Base-by-base conservation (phyloP, 192 early-diverging fungal genomes). In the Rhizoclosmatium sp. region DNA sequence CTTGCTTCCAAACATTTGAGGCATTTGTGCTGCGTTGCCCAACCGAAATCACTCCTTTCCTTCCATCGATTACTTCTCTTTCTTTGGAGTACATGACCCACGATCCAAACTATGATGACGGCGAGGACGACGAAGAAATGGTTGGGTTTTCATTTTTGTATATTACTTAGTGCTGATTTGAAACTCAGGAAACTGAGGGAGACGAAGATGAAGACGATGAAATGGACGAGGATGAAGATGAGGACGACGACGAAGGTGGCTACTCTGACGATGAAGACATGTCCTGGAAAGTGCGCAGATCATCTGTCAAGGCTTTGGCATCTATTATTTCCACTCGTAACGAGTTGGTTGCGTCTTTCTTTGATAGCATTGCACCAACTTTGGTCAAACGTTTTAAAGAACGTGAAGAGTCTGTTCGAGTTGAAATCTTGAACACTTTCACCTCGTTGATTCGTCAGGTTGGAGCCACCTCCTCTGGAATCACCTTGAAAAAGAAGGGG, bases 261-360 rank as follows among this genome's bases (percentile, higher is more conserved):
- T 95, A 93, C 82, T 94, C 93, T 4, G 95, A 97, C 69, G 94
- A 97, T 56, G 95, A 97, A 64, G 95, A 97, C 75, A 87, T 96
- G 73, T 94, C 93, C 1, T 97, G 94, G 95, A 97, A 97, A 79
- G 95, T 96, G 4, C 92, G 95, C 60, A 86, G 92, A 12, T 90
- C 94, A 2, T 87, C 93, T n/a, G 87, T 92, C 5, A 94, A 94
- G 75, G 75, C 95, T 3, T 80, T 96, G 1, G 73, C 87, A 1
- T 80, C 88, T 48, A 71, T 90, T 49, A 93, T 97, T 61, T 88
- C 83, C 54, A 94, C 94, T 1, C 91, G 92, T 4, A 87, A 91
- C 39, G 92, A 94, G 62, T 65, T 92, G 46, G 83, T 95, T 5
- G 74, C 78, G 58, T 83, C 89, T 65, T 82, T 95, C 31, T 93